Evolutionary conservation across 164 flowering plant species (phyloP).

Genomic region (Vitis rotundifolia): DNA sequence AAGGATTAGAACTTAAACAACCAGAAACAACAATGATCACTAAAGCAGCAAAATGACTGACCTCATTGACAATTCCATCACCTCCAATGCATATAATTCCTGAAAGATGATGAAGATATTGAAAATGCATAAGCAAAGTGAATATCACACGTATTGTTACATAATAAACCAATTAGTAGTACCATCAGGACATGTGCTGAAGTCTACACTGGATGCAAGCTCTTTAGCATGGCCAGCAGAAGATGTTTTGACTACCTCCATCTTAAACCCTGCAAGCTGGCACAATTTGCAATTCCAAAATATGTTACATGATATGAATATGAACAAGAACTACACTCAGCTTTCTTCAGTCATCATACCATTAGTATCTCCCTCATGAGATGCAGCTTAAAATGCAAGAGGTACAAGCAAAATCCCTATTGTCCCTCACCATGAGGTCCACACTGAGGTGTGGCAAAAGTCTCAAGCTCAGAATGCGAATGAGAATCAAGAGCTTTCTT

Average conservation of each 20-base stretch:
- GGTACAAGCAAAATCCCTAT: background rate
- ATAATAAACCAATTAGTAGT: conserved; percentile 20
- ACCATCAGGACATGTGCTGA: conserved; percentile 98
- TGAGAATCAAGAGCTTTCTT: background rate
- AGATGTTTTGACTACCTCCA: conserved; percentile 86
- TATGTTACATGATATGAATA: background rate
- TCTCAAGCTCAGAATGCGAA: too few relatives aligned
- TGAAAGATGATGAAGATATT: conserved; percentile 23
- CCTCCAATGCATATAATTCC: conserved; percentile 99
- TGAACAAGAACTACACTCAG: too few relatives aligned
- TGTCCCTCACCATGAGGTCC: background rate
- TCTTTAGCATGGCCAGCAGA: conserved; percentile 93
- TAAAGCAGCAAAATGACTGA: conserved; percentile 31
- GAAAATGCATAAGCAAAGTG: background rate
- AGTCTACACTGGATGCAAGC: conserved; percentile 85
- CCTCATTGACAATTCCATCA: conserved; percentile 99
- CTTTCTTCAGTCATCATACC: too few relatives aligned
- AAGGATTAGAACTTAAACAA: background rate
- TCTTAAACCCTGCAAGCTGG: conserved; percentile 97
- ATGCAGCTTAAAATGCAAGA: background rate
- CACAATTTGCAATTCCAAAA: conserved; percentile 21
- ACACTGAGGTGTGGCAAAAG: background rate
- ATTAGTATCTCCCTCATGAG: background rate
- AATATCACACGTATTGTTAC: background rate
- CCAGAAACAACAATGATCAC: conserved; percentile 1